phyloP scores from a whole-genome alignment of 805 yeast species.

The Wickerhamomyces pijperi region DNA sequence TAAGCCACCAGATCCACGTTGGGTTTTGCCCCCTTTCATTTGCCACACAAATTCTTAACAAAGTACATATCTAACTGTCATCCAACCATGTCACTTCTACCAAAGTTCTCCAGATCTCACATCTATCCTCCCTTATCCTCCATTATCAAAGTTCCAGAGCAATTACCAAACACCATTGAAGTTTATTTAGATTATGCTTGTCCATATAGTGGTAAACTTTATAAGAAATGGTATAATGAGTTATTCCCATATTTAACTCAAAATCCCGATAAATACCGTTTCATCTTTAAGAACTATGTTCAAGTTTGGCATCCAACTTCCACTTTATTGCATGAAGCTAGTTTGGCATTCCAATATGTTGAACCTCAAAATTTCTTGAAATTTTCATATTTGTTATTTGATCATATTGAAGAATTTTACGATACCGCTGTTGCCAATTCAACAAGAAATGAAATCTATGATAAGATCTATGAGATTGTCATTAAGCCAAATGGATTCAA shows the following conservation, averaged over 20 bases:
- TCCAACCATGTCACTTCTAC: constrained; percentile 22
- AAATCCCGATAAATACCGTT: constrained; percentile 39
- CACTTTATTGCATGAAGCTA: constrained; percentile 55
- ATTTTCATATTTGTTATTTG: constrained; percentile 45
- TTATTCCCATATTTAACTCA: constrained; percentile 41
- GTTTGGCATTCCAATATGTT: constrained; percentile 55
- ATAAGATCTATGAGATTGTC: constrained; percentile 39
- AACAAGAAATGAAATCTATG: constrained; percentile 45
- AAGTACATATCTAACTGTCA: no score
- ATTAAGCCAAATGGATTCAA: constrained; percentile 25
- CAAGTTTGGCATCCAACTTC: constrained; percentile 90
- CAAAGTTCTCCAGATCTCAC: constrained; percentile 17
- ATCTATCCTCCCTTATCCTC: constrained; percentile 9
- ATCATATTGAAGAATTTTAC: constrained; percentile 40
- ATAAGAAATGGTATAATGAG: constrained; percentile 37
- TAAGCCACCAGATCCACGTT: no score
- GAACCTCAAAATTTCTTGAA: constrained; percentile 46
- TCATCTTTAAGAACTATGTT: constrained; percentile 60
- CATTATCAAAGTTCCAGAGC: constrained; percentile 1
- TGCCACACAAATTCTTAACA: no score
- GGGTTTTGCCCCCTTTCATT: no score
- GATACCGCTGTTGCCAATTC: constrained; percentile 48
- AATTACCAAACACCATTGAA: constrained; percentile 35
- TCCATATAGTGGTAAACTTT: constrained; percentile 60
- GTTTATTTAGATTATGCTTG: constrained; percentile 69